Percentiles rank a stretch among this genome's conserved stretches.
Evolutionary conservation across 352 stramenopile genomes (phyloP).

Genomic region (Phytophthora citrophthora): DNA sequence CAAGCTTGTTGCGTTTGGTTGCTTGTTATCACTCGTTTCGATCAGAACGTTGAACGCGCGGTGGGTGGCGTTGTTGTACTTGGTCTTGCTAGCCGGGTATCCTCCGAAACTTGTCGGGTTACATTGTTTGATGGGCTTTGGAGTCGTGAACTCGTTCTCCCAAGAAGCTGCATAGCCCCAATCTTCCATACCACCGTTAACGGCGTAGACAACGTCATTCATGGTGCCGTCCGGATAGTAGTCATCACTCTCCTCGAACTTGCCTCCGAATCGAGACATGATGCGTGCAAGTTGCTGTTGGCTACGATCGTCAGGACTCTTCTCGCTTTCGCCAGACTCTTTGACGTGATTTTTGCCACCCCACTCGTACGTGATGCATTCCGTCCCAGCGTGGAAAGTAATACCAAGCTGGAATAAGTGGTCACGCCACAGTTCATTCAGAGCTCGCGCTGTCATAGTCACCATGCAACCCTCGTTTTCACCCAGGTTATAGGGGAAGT

Average conservation of each 20-base stretch:
- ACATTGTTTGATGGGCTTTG: slow-evolving; percentile 70
- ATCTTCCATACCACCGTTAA: slow-evolving; percentile 97
- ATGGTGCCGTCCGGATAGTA: slow-evolving; percentile 84
- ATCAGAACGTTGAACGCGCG: slow-evolving; percentile 95
- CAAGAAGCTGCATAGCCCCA: slow-evolving; percentile 93
- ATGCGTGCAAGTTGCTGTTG: slow-evolving; percentile 57
- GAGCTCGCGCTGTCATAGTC: slow-evolving; percentile 91
- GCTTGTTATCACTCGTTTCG: slow-evolving; percentile 92
- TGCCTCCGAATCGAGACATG: slow-evolving; percentile 75
- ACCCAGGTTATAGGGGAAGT: slow-evolving; percentile 95
- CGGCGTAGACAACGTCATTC: slow-evolving; percentile 96
- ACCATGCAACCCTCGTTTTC: slow-evolving; percentile 85
- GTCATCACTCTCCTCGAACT: slow-evolving; percentile 58
- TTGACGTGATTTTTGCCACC: slow-evolving; percentile 88
- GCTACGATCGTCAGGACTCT: slow-evolving; percentile 59
- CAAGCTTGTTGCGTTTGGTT: slow-evolving; percentile 64
- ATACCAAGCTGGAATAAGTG: slow-evolving; percentile 96
- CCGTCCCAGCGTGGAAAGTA: slow-evolving; percentile 97
- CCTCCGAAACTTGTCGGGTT: slow-evolving; percentile 85
- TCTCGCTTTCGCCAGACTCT: slow-evolving; percentile 43
- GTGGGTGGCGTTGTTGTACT: slow-evolving; percentile 92
- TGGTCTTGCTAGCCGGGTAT: slow-evolving; percentile 86
- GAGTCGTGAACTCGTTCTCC: slow-evolving; percentile 63
- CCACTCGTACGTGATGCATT: slow-evolving; percentile 97
- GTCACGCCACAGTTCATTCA: slow-evolving; percentile 96